These are phyloP conservation scores for Biscutella laevigata DNA, from an alignment of 441 rosid species.

Conservation along the genomic window DNA sequence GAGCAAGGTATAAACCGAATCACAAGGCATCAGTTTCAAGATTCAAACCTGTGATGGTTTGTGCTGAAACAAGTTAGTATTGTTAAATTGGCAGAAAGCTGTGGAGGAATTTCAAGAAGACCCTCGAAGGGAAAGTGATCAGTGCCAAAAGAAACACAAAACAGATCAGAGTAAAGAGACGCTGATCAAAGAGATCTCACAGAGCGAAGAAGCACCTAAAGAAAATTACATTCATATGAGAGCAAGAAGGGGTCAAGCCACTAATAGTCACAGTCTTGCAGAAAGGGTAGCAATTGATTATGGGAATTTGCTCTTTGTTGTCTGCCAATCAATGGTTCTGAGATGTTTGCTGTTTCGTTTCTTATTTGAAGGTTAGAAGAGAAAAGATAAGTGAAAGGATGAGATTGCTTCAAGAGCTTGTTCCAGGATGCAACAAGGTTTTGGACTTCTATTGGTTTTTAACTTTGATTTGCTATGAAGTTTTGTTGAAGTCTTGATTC, in stretches of 20 bases:
- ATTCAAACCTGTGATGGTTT: slow-evolving; percentile 13
- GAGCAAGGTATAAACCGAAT: slow-evolving; percentile 23
- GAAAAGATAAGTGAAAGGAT: slow-evolving; percentile 72
- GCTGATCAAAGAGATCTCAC: slow-evolving; percentile 46
- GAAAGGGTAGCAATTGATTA: slow-evolving; percentile 57
- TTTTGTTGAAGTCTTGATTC: not conserved
- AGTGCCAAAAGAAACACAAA: slow-evolving; percentile 59
- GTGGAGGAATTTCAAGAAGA: slow-evolving; percentile 43
- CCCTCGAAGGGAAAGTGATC: slow-evolving; percentile 36
- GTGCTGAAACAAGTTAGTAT: slow-evolving; percentile 9
- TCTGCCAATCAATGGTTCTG: not conserved
- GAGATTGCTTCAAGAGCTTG: slow-evolving; percentile 76
- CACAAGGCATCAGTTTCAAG: not conserved
- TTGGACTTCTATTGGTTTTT: not conserved
- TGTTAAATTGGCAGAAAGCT: slow-evolving; percentile 38
- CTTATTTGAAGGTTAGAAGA: slow-evolving; percentile 48
- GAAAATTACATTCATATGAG: slow-evolving; percentile 81
- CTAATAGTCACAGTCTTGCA: slow-evolving; percentile 93
- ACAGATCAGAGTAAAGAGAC: slow-evolving; percentile 48
- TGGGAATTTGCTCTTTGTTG: not conserved
- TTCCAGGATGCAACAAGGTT: slow-evolving; percentile 74
- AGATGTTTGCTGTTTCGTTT: not conserved
- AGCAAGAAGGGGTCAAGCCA: slow-evolving; percentile 91
- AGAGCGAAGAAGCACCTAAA: slow-evolving; percentile 58
- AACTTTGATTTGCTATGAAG: not conserved